These are phyloP conservation scores for Ajuga reptans DNA, from an alignment of 305 asterid genomes.

Conservation along the genomic window DNA sequence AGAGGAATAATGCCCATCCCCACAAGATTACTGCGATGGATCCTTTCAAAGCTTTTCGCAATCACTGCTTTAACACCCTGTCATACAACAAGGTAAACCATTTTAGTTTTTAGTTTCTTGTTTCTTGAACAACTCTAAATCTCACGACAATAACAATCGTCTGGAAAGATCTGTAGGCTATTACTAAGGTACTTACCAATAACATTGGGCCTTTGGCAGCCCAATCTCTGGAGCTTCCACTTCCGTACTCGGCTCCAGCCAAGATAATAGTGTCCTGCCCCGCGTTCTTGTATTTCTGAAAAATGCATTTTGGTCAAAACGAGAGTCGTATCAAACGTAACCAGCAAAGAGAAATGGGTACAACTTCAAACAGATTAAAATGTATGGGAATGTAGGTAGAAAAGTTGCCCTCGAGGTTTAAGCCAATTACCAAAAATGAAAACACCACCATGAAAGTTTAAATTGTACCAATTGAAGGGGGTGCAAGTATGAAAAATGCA, in stretches of 20 bases:
- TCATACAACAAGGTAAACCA: background rate
- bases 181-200: constrained; percentile 41
- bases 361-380: too few relatives aligned
- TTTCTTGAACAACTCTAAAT: background rate
- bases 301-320: constrained; percentile 15
- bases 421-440: too few relatives aligned
- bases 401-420: too few relatives aligned
- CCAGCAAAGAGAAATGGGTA: background rate
- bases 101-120: background rate
- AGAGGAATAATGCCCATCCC: constrained; percentile 94
- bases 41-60: constrained; percentile 87
- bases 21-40: constrained; percentile 89
- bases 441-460: too few relatives aligned
- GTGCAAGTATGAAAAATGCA: too few relatives aligned
- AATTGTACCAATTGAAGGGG: too few relatives aligned
- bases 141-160: background rate
- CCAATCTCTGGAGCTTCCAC: constrained; percentile 98
- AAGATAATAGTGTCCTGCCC: constrained; percentile 73
- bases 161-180: background rate
- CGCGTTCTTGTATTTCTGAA: constrained; percentile 73
- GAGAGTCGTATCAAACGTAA: background rate
- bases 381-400: too few relatives aligned
- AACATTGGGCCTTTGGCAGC: constrained; percentile 98
- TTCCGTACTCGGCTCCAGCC: constrained; percentile 99
- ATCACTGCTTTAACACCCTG: constrained; percentile 97